Evolutionary conservation across 306 rosid genomes (phyloP), one percentile per base, ranked within the genome.

Genomic region (Abrus precatorius): DNA sequence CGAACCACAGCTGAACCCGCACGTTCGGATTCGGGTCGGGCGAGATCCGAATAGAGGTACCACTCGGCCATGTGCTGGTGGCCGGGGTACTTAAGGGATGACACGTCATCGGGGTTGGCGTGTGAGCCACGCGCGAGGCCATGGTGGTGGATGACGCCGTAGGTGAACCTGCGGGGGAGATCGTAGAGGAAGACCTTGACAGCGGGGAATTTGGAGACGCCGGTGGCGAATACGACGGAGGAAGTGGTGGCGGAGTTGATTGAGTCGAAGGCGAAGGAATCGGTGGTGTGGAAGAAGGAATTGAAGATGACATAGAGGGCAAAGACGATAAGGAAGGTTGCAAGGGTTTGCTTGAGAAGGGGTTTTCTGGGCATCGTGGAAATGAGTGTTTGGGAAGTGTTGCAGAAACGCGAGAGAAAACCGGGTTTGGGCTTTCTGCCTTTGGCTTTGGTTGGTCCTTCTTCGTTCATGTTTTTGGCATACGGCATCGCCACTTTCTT

Each of bases 31-130:
- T 87, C 90, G 62, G 92, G 84, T 55, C 90, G 86, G 14, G 71
- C 29, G 2, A 95, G 89, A 83, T 95, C 97, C 34, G 76, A 11
- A 83, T 83, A 95, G 8, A 95, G 83, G 77, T 91, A 91, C 99
- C 99, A 95, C 79, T 95, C 99, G 7, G 93, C 86, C 99, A 95
- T 95, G 84, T 93, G 96, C 84, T 93, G 98, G 77, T 95, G 99
- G 7, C 99, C 99, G 0, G 99, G 99, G 84, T 93, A 95, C 76
- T 84, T 88, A 60, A 91, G 88, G 32, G 64, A 45, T 2, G 86
- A 1, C 30, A 72, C 34, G 73, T 79, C 85, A 0, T 32, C 72
- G 20, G 12, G 66, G 12, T 12, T 55, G 34, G 81, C 78, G 6
- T 72, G 88, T 67, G 84, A 83, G 1, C 94, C 97, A 72, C 97